Evolutionary conservation across 2,329 filamentous ascomycete species (phyloP).

Genomic region (Gliomastix tumulicola): DNA sequence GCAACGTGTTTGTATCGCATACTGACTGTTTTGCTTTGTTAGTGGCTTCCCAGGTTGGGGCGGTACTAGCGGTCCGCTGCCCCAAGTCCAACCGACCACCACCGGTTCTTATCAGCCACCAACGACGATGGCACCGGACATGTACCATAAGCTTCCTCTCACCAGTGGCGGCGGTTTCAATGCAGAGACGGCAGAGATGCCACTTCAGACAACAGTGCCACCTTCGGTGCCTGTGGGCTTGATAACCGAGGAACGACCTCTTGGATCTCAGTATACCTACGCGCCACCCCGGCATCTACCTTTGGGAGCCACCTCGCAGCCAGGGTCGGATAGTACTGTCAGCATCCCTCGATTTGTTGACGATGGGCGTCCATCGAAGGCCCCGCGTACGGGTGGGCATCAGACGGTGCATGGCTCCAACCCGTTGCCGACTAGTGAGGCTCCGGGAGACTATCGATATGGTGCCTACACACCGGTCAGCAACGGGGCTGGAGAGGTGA

Average conservation of each 20-base stretch:
- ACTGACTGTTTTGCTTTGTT: slow-evolving; percentile 18
- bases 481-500: slow-evolving; percentile 20
- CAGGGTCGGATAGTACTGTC: slow-evolving; percentile 34
- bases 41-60: slow-evolving; percentile 56
- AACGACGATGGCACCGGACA: slow-evolving; percentile 36
- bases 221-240: slow-evolving; percentile 46
- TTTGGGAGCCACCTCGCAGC: slow-evolving; percentile 24
- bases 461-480: slow-evolving; percentile 30
- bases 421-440: slow-evolving; percentile 40
- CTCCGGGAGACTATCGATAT: slow-evolving; percentile 50
- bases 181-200: slow-evolving; percentile 46
- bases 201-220: slow-evolving; percentile 43
- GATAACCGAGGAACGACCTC: slow-evolving; percentile 36
- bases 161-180: slow-evolving; percentile 39
- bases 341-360: slow-evolving; percentile 53
- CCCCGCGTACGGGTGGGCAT: slow-evolving; percentile 46
- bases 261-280: slow-evolving; percentile 50
- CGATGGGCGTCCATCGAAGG: slow-evolving; percentile 48
- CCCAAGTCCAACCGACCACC: slow-evolving; percentile 40
- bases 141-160: slow-evolving; percentile 47
- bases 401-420: slow-evolving; percentile 44
- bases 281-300: slow-evolving; percentile 43
- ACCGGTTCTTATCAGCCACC: slow-evolving; percentile 42
- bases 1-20: neutral
- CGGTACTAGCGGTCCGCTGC: slow-evolving; percentile 34